These are phyloP conservation scores for Elongisporangium anandrum DNA, from an alignment of 352 stramenopile genomes.

Conservation along the genomic window DNA sequence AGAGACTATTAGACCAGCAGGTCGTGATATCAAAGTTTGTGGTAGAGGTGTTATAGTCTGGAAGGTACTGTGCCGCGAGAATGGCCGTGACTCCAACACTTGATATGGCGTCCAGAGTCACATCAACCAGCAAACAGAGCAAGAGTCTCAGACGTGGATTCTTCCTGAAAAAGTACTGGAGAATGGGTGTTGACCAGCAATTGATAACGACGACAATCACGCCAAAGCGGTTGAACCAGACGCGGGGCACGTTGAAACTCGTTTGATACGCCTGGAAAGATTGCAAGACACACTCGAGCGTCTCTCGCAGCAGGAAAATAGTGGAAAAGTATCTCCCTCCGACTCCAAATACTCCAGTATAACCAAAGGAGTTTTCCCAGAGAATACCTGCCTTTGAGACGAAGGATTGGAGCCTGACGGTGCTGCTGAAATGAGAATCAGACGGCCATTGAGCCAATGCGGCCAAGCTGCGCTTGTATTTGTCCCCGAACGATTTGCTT, in stretches of 20 bases:
- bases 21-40: conserved; percentile 14
- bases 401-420: neutral
- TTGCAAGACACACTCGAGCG: conserved; percentile 18
- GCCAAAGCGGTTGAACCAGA: conserved; percentile 33
- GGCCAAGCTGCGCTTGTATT: no score
- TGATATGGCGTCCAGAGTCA: conserved; percentile 22
- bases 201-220: conserved; percentile 22
- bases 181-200: conserved; percentile 24
- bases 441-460: neutral
- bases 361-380: neutral
- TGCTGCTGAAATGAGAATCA: neutral
- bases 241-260: conserved; percentile 20
- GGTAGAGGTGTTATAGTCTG: conserved; percentile 9
- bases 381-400: neutral
- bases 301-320: neutral
- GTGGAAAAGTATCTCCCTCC: neutral
- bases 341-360: neutral
- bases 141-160: conserved; percentile 16
- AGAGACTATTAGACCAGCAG: conserved; percentile 21
- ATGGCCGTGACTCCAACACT: conserved; percentile 20
- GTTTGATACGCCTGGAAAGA: conserved; percentile 22
- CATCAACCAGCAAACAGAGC: conserved; percentile 14
- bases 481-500: no score
- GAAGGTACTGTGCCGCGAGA: conserved; percentile 15
- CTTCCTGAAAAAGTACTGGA: conserved; percentile 19